These are phyloP conservation scores for Ceratorhiza oryzae-sativae DNA, from an alignment of 1,284 basidiomycete species.

Conservation along the genomic window DNA sequence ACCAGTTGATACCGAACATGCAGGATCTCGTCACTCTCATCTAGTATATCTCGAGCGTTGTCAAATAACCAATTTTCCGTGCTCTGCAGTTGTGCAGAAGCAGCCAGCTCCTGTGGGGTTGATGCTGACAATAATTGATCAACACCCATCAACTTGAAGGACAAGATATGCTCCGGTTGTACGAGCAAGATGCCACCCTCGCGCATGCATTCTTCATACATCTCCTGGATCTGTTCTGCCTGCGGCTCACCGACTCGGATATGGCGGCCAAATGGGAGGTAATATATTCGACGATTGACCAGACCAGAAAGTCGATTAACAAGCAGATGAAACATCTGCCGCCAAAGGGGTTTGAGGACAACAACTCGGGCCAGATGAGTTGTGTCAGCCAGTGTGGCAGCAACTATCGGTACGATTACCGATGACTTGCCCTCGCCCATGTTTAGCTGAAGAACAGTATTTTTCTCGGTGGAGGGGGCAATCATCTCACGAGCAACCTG, in stretches of 20 bases:
- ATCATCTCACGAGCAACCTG: constrained; percentile 59
- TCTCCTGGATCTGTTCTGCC: constrained; percentile 45
- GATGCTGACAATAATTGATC: constrained; percentile 47
- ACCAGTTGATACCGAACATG: constrained; percentile 59
- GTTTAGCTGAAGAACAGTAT: constrained; percentile 59
- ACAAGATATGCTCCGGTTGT: constrained; percentile 63
- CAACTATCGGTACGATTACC: constrained; percentile 58
- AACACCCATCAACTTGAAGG: constrained; percentile 58
- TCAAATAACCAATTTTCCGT: constrained; percentile 52
- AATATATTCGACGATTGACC: constrained; percentile 57
- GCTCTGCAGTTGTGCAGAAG: constrained; percentile 45
- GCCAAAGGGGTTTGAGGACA: constrained; percentile 55
- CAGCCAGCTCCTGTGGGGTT: constrained; percentile 8
- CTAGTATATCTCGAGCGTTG: constrained; percentile 56
- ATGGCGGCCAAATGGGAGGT: constrained; percentile 59
- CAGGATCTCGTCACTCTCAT: constrained; percentile 63
- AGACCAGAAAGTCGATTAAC: constrained; percentile 56
- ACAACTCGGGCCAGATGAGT: constrained; percentile 57
- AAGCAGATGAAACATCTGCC: constrained; percentile 60
- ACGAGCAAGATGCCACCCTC: constrained; percentile 56
- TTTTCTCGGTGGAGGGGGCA: constrained; percentile 51
- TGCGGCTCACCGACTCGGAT: constrained; percentile 46
- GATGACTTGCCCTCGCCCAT: constrained; percentile 68
- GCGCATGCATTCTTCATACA: constrained; percentile 54
- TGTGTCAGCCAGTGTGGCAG: constrained; percentile 55